Evolutionary conservation across 2,329 filamentous ascomycete species (phyloP).

Genomic region (Fusarium sp.): DNA sequence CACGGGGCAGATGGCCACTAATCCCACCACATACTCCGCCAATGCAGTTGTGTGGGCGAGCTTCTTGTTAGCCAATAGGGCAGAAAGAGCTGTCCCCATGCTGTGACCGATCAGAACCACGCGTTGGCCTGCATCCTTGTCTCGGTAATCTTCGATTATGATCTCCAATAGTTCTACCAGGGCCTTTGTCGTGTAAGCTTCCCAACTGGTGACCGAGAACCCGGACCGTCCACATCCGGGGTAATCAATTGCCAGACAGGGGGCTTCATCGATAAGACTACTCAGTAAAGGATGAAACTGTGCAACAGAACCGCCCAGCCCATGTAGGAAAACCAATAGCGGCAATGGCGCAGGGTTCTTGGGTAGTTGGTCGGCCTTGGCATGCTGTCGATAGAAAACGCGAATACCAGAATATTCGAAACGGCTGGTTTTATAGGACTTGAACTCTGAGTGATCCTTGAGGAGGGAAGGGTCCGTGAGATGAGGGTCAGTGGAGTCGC

Average conservation of each 20-base stretch:
- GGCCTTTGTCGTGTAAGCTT: conserved; percentile 84
- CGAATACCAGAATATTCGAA: conserved; percentile 83
- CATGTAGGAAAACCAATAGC: conserved; percentile 91
- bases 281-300: conserved; percentile 88
- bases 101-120: conserved; percentile 90
- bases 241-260: conserved; percentile 87
- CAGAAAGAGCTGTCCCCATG: conserved; percentile 86
- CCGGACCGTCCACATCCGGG: conserved; percentile 89
- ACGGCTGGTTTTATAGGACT: conserved; percentile 78
- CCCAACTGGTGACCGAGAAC: conserved; percentile 79
- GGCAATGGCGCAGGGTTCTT: conserved; percentile 81
- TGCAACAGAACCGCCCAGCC: conserved; percentile 90
- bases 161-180: conserved; percentile 81
- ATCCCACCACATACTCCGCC: conserved; percentile 77
- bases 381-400: conserved; percentile 86
- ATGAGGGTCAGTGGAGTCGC: conserved; percentile 57
- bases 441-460: conserved; percentile 79
- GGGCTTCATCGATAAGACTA: conserved; percentile 85
- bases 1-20: conserved; percentile 87
- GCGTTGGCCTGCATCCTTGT: conserved; percentile 75
- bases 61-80: conserved; percentile 72
- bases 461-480: conserved; percentile 84
- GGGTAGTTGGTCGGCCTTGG: conserved; percentile 86
- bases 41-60: conserved; percentile 64
- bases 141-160: conserved; percentile 81